These are phyloP conservation scores for Blumeria hordei DNA, from an alignment of 2,329 filamentous ascomycete species.

Conservation along the genomic window DNA sequence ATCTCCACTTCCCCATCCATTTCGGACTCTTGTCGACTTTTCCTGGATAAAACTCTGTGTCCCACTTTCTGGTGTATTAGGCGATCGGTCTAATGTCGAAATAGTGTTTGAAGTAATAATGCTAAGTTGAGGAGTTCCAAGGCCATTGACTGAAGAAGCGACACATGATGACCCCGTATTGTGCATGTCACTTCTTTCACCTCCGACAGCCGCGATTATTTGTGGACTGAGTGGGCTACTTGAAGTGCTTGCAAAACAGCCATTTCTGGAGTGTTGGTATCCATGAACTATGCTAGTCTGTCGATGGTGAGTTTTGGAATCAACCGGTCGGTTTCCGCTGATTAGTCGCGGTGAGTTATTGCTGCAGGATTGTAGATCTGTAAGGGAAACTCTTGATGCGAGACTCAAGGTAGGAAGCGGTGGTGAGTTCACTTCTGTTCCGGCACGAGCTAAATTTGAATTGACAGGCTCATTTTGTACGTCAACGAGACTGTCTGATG, in stretches of 20 bases:
- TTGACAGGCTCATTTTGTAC: constrained; percentile 13
- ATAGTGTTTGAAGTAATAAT: constrained; percentile 14
- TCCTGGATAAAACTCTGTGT: constrained; percentile 23
- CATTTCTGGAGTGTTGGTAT: constrained; percentile 75
- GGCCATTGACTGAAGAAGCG: constrained; percentile 10
- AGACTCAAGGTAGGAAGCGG: constrained; percentile 6
- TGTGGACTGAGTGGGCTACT: constrained; percentile 75
- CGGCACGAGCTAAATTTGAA: constrained; percentile 8
- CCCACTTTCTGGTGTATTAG: constrained; percentile 22
- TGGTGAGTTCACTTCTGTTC: constrained; percentile 8
- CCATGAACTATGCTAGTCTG: constrained; percentile 96
- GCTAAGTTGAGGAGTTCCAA: constrained; percentile 3
- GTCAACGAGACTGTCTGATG: constrained; percentile 10
- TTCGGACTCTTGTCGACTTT: constrained; percentile 36
- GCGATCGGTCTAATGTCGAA: constrained; percentile 13
- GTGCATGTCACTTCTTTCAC: constrained; percentile 11
- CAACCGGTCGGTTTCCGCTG: constrained; percentile 20
- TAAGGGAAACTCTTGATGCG: constrained; percentile 4
- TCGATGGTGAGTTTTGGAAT: constrained; percentile 48
- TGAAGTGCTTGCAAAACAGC: constrained; percentile 57
- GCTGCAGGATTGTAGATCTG: constrained; percentile 9
- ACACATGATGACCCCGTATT: constrained; percentile 11
- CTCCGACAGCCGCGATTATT: constrained; percentile 46
- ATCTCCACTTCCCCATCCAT: constrained; percentile 45
- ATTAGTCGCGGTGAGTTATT: constrained; percentile 12